Evolutionary conservation across 441 rosid genomes (phyloP), one percentile per base, ranked within the genome.

Genomic region (Erodium moschatum): DNA sequence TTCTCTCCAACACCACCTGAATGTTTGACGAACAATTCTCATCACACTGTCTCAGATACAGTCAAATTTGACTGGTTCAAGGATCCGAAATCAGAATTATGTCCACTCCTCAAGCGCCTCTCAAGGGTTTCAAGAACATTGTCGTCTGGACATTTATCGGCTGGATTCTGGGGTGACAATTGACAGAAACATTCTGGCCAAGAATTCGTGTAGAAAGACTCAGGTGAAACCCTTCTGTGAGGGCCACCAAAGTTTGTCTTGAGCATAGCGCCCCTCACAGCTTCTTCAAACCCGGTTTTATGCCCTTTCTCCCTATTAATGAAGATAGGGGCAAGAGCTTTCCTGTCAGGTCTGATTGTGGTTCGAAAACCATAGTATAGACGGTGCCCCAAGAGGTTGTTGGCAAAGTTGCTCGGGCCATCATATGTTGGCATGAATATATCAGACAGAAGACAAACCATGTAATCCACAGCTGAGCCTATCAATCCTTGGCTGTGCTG

Each of bases 111-210:
- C 73, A 89, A 80, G 74, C 74, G 89, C 72, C 82, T 76, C 70
- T 87, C 75, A 58, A 94, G 79, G 77, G 81, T 83, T 81, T 89
- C 91, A 79, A 91, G 18, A 68, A 88, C 84, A 77, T 88, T 85
- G 66, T 83, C 85, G 13, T 97, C 90, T 1, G 97, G 99, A 75
- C 97, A 94, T 81, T 85, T 85, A 73, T 91, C 86, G 67, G 89
- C 85, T 16, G 86, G 84, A 76, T 86, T 86, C 72, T 75, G 70
- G 8, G 96, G 69, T 67, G 86, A 83, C 61, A 73, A 74, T 79
- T 88, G 87, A 78, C 97, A 94, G 81, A 91, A 94, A 80, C 97
- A 91, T 71, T 94, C 99, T 2, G 97, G 97, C 97, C 99, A 94
- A 72, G 99, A 90, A 75, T 94, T 94, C 20, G 97, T 91, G 73